Base-by-base conservation (phyloP, 2,329 filamentous ascomycete genomes). In the Neopestalotiopsis clavispora region DNA sequence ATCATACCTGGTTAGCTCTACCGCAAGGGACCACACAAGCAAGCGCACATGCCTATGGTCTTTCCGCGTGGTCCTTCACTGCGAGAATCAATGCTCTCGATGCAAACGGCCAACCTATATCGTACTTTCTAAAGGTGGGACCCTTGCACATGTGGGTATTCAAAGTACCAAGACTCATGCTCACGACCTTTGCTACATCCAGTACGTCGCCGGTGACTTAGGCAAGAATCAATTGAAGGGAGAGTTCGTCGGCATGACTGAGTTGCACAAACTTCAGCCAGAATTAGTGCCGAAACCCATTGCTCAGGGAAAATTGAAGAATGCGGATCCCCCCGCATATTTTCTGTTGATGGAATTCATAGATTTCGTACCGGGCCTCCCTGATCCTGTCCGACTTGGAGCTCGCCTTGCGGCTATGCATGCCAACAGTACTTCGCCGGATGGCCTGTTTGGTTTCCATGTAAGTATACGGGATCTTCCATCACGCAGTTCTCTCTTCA, bases 401-500 rank as follows among this genome's bases (percentile, higher is more conserved):
- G 17, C 66, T 10, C 69, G 66, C 17, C 69, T 77, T 1, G 75
- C 75, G 1, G 68, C 70, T 2, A 17, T 77, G 49, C 75, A 76
- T 65, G 63, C 65, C 20, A 65, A 57, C 9, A 75, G 71, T 45
- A n/a, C 58, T 10, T 74, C 75, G 9, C 74, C 74, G 4, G 75
- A 68, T 6, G 72, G 71, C 2, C 68, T 69, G 28, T 74, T 74
- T 34, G 73, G 72, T 1, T 74, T 73, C 40, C 70, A 71, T 20
- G 45, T 49, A n/a, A 49, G n/a, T n/a, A n/a, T n/a, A n/a, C n/a
- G n/a, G n/a, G n/a, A n/a, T n/a, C n/a, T n/a, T n/a, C n/a, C n/a
- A n/a, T n/a, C n/a, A n/a, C n/a, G n/a, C n/a, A n/a, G n/a, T n/a
- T n/a, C n/a, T n/a, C n/a, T n/a, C n/a, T n/a, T n/a, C n/a, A n/a